phyloP scores from a whole-genome alignment of 768 basidiomycete species.

The Phanerochaete carnosa region DNA sequence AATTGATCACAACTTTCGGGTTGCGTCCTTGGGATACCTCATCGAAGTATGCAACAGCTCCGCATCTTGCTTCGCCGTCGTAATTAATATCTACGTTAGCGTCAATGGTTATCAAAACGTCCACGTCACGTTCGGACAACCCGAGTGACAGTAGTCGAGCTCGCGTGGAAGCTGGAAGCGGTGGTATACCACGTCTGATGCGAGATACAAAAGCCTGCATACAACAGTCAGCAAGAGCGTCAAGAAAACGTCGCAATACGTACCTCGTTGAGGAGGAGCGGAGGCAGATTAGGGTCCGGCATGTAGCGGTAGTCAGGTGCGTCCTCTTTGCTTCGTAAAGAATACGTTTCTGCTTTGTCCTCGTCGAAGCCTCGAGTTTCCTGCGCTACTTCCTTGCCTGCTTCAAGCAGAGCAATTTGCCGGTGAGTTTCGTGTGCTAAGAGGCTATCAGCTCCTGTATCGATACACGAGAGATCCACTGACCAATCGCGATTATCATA shows the following conservation, averaged over 20 bases:
- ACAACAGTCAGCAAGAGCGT: background rate
- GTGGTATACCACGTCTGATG: constrained; percentile 58
- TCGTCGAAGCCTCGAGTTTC: constrained; percentile 94
- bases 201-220: constrained; percentile 59
- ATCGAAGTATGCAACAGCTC: constrained; percentile 82
- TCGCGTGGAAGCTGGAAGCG: constrained; percentile 67
- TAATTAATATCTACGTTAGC: constrained; percentile 56
- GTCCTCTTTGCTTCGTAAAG: constrained; percentile 85
- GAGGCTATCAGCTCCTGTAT: too few species aligned
- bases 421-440: constrained; percentile 79
- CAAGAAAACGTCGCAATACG: background rate
- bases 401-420: constrained; percentile 59
- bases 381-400: constrained; percentile 51
- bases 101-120: constrained; percentile 75
- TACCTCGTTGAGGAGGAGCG: constrained; percentile 51
- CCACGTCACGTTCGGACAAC: constrained; percentile 61
- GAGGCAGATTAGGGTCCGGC: constrained; percentile 93
- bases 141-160: constrained; percentile 52
- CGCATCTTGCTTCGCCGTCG: constrained; percentile 50
- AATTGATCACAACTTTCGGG: constrained; percentile 77
- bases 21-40: constrained; percentile 54
- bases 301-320: constrained; percentile 97
- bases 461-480: background rate
- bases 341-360: constrained; percentile 74
- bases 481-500: constrained; percentile 83